A percentile compares a stretch with the other conserved stretches of the same genome.
Evolutionary conservation across 257 asterid genomes (phyloP).

Genomic region (Scutellaria barbata): DNA sequence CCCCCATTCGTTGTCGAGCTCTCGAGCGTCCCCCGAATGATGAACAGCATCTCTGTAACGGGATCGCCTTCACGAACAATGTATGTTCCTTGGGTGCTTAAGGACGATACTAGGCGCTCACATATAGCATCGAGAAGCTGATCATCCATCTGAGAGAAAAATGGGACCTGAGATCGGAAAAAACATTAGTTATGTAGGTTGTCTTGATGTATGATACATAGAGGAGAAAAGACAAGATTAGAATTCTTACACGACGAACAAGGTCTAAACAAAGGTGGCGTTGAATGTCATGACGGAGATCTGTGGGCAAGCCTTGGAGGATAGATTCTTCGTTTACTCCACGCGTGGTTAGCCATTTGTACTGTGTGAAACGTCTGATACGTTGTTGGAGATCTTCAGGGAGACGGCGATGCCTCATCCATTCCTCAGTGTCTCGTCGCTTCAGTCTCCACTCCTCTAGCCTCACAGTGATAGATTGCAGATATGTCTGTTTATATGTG

Average conservation of each 20-base stretch:
- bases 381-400: slow-evolving; percentile 71
- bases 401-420: slow-evolving; percentile 94
- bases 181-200: no score
- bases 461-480: slow-evolving; percentile 92
- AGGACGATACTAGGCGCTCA: slow-evolving; percentile 75
- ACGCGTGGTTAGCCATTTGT: slow-evolving; percentile 87
- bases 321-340: slow-evolving; percentile 85
- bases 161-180: slow-evolving; percentile 64
- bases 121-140: slow-evolving; percentile 86
- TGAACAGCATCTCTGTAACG: slow-evolving; percentile 71
- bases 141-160: slow-evolving; percentile 85
- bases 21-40: slow-evolving; percentile 75
- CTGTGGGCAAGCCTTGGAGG: slow-evolving; percentile 71
- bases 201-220: not conserved
- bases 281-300: slow-evolving; percentile 84
- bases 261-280: slow-evolving; percentile 89
- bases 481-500: slow-evolving; percentile 58
- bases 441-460: slow-evolving; percentile 94
- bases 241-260: slow-evolving; percentile 73
- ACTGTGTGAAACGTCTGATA: slow-evolving; percentile 72
- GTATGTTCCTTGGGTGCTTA: slow-evolving; percentile 76
- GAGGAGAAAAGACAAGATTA: not conserved
- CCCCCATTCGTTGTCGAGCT: slow-evolving; percentile 94
- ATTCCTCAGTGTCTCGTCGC: slow-evolving; percentile 87
- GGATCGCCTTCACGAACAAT: slow-evolving; percentile 96